Conservation (phyloP, 108 stramenopile genomes). For the Epipyxis sp. region DNA sequence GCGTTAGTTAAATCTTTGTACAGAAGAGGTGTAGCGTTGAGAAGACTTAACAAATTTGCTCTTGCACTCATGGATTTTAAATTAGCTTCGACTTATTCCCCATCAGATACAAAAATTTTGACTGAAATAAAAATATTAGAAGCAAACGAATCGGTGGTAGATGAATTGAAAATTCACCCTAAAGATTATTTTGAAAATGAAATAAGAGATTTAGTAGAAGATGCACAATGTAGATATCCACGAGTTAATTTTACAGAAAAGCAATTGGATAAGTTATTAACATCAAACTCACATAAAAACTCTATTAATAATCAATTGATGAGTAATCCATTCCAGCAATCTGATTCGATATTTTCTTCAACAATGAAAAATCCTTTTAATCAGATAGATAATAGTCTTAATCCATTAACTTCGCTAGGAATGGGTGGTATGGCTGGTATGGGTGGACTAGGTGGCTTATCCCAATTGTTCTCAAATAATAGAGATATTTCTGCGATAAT, state of each 20-base stretch:
- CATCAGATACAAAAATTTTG: neutral
- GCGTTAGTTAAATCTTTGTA: neutral
- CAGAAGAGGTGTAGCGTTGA: neutral
- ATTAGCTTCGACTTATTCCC: neutral
- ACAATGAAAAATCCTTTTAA: too few species aligned
- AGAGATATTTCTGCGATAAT: too few species aligned
- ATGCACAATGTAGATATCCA: neutral
- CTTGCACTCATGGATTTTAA: neutral
- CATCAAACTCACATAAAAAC: too few species aligned
- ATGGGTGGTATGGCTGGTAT: too few species aligned
- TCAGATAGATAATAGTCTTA: too few species aligned
- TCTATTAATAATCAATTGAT: too few species aligned
- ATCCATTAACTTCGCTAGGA: too few species aligned
- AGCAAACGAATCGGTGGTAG: neutral
- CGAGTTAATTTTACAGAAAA: neutral
- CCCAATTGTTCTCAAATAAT: too few species aligned
- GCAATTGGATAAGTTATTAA: conserved; percentile 6
- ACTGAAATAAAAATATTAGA: neutral
- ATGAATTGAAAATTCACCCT: neutral
- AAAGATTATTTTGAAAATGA: neutral
- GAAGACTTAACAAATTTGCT: neutral
- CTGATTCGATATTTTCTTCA: too few species aligned
- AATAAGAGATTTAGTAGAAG: conserved; percentile 13
- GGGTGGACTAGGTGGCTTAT: too few species aligned
- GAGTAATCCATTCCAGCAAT: too few species aligned